Conservation (phyloP, 2,329 filamentous ascomycete genomes). For the Botryotinia narcissicola region DNA sequence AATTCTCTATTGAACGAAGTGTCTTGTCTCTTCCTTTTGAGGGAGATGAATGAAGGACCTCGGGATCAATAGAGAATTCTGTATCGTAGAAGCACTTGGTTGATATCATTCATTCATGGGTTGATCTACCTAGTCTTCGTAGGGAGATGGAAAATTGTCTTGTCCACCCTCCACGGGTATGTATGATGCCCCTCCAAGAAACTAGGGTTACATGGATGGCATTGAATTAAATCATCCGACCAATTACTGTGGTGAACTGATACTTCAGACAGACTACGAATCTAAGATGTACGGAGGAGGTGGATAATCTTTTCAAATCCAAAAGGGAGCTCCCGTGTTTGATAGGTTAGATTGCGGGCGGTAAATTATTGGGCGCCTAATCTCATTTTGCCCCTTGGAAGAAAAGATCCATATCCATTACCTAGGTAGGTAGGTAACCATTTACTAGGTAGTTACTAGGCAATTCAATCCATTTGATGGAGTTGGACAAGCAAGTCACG, state of each 20-base stretch:
- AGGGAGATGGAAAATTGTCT: neutral
- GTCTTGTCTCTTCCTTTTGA: neutral
- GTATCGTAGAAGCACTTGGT: no score
- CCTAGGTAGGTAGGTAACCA: neutral
- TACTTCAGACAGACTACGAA: neutral
- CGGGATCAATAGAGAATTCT: neutral
- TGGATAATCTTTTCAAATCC: neutral
- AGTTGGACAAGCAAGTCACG: neutral
- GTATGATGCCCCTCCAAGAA: neutral
- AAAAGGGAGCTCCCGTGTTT: constrained; percentile 1
- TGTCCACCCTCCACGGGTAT: neutral
- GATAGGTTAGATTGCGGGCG: constrained; percentile 16
- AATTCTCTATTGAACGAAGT: neutral
- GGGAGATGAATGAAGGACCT: neutral
- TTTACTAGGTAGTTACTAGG: neutral
- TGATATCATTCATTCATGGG: neutral
- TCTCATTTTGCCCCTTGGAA: constrained; percentile 8
- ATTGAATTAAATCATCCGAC: neutral
- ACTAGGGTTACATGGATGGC: neutral
- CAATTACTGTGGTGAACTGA: neutral
- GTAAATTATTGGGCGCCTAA: constrained; percentile 20
- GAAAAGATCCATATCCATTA: neutral
- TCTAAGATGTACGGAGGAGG: neutral
- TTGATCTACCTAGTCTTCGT: neutral
- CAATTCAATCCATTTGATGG: neutral